A percentile compares a stretch with the other conserved stretches of the same genome.
Conservation (phyloP, 1,139 yeast species). For the Candida glucosophila region DNA sequence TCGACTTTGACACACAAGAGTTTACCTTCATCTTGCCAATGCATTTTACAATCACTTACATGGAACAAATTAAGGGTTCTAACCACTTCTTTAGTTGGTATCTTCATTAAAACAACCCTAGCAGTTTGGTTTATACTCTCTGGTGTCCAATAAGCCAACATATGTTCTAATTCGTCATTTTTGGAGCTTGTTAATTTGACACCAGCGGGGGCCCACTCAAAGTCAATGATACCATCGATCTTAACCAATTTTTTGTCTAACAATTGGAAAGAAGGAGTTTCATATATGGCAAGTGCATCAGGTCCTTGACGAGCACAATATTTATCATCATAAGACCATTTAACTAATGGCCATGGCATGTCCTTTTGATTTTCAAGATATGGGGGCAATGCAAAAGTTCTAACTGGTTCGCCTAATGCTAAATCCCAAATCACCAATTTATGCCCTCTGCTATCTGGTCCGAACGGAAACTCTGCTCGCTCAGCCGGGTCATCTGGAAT, state of each 20-base stretch:
- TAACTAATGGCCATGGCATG: constrained; percentile 94
- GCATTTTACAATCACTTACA: constrained; percentile 84
- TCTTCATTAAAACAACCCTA: constrained; percentile 83
- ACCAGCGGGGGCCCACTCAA: constrained; percentile 92
- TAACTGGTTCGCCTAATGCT: constrained; percentile 70
- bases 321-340: constrained; percentile 92
- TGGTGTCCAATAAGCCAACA: constrained; percentile 95
- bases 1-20: constrained; percentile 91
- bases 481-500: constrained; percentile 62
- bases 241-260: constrained; percentile 81
- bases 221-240: constrained; percentile 81
- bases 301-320: constrained; percentile 95
- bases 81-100: constrained; percentile 73
- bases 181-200: constrained; percentile 56
- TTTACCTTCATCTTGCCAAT: constrained; percentile 90
- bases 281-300: constrained; percentile 84
- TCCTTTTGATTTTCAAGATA: constrained; percentile 59
- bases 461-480: constrained; percentile 68
- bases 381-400: constrained; percentile 89
- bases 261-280: constrained; percentile 59
- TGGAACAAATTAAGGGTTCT: constrained; percentile 93
- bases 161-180: constrained; percentile 48
- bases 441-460: constrained; percentile 86
- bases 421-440: constrained; percentile 92
- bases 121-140: constrained; percentile 91